These are phyloP conservation scores for Calcarisporium arbuscula DNA, from an alignment of 2,329 filamentous ascomycete species.

Conservation along the genomic window DNA sequence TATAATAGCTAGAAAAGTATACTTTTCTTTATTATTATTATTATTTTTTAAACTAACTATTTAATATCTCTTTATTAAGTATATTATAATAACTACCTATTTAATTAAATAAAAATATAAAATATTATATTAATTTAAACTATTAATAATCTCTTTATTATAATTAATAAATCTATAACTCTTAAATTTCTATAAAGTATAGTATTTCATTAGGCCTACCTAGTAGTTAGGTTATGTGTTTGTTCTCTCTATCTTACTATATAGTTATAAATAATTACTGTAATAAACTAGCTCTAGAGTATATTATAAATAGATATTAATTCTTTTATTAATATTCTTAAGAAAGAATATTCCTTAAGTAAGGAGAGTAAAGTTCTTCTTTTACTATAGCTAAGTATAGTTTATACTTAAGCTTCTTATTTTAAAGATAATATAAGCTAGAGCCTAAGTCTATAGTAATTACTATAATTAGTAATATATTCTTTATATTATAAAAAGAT, in stretches of 20 bases:
- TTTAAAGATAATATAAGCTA: background rate
- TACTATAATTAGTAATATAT: background rate
- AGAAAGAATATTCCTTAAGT: conserved; percentile 4
- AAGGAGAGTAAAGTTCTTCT: background rate
- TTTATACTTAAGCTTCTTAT: background rate
- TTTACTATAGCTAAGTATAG: conserved; percentile 1
- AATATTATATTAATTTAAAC: conserved; percentile 2
- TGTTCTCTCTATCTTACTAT: background rate
- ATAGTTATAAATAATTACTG: conserved; percentile 1
- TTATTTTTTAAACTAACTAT: conserved; percentile 69
- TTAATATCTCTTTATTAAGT: conserved; percentile 52
- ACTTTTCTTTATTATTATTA: conserved; percentile 1
- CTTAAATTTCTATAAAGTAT: too few relatives aligned
- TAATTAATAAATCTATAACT: too few relatives aligned
- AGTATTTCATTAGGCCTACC: too few relatives aligned
- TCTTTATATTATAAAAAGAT: conserved; percentile 3
- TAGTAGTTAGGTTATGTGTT: too few relatives aligned
- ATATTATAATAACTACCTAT: background rate
- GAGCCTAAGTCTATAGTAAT: conserved; percentile 1
- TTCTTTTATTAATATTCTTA: background rate
- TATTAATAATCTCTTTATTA: too few relatives aligned
- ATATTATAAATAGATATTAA: conserved; percentile 1
- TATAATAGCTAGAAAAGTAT: background rate
- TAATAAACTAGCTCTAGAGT: conserved; percentile 4
- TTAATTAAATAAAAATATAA: background rate